These are phyloP conservation scores for Auricularia sp. DNA, from an alignment of 768 basidiomycete genomes.

Conservation along the genomic window DNA sequence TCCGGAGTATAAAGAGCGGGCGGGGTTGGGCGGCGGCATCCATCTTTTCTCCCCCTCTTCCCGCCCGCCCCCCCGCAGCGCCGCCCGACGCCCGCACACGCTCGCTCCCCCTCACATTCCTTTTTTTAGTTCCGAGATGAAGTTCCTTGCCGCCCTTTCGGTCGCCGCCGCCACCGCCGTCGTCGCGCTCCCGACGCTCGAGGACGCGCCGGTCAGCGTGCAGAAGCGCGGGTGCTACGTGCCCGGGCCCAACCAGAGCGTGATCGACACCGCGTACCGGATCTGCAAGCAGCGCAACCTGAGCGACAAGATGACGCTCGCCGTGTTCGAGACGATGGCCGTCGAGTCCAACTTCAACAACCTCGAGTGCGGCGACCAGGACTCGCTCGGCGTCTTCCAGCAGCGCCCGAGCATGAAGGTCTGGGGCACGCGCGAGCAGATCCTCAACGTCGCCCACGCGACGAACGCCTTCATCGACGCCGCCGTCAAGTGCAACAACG, in stretches of 20 bases:
- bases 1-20: too few relatives aligned
- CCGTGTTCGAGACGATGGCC: constrained; percentile 1
- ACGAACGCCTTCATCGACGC: background rate
- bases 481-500: background rate
- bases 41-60: too few relatives aligned
- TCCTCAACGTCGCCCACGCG: background rate
- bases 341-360: constrained; percentile 2
- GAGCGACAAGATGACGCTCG: background rate
- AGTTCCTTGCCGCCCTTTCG: background rate
- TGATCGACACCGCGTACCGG: background rate
- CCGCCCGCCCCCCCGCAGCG: too few relatives aligned
- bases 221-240: background rate
- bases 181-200: background rate
- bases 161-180: background rate
- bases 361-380: background rate
- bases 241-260: background rate
- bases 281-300: background rate
- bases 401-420: background rate
- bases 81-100: too few relatives aligned
- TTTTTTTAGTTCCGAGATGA: background rate
- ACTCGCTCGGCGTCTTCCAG: background rate
- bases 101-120: too few relatives aligned
- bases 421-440: background rate
- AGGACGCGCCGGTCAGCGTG: background rate
- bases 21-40: too few relatives aligned